These are phyloP conservation scores for Abelmoschus esculentus DNA, from an alignment of 345 rosid species.

Conservation along the genomic window DNA sequence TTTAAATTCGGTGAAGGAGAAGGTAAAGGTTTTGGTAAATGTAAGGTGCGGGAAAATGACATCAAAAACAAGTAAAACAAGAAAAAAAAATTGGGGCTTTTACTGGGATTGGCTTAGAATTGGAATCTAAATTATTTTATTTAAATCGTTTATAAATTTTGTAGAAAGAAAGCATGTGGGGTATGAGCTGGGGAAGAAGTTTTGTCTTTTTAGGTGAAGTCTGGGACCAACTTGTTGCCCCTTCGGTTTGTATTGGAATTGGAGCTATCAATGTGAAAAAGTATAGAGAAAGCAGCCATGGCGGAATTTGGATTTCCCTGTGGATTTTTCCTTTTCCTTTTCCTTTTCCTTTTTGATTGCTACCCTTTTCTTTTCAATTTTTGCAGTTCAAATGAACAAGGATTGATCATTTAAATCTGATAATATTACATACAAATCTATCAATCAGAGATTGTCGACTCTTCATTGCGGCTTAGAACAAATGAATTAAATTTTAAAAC, in stretches of 20 bases:
- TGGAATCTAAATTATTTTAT: constrained; percentile 7
- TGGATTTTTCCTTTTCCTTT: neutral
- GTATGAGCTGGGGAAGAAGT: constrained; percentile 9
- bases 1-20: neutral
- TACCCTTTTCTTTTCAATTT: neutral
- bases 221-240: too few species aligned
- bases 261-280: neutral
- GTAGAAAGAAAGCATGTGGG: constrained; percentile 11
- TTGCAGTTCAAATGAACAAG: neutral
- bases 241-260: neutral
- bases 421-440: too few species aligned
- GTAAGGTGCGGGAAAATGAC: constrained; percentile 13
- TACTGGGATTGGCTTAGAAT: neutral
- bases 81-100: neutral
- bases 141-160: neutral
- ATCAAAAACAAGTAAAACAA: neutral
- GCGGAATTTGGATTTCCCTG: neutral
- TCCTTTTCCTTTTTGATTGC: too few species aligned
- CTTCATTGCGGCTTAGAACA: too few species aligned
- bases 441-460: neutral
- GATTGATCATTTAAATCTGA: neutral
- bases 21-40: neutral
- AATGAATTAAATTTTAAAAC: neutral
- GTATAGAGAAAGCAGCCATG: neutral
- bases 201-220: constrained; percentile 13